phyloP scores from a whole-genome alignment of 192 early-diverging fungal genomes.

The Thamnidium elegans region DNA sequence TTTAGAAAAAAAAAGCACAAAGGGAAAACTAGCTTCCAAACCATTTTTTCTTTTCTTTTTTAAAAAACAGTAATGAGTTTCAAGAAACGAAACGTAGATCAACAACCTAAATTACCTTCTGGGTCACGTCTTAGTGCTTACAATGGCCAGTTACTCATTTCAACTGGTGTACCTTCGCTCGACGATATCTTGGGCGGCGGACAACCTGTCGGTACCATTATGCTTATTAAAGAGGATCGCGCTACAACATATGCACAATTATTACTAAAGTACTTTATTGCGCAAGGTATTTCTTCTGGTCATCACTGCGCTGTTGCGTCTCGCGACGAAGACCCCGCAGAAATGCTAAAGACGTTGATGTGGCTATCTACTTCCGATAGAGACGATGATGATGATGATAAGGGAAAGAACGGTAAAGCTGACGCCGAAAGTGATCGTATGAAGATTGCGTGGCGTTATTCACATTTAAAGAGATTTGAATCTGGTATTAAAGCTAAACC shows the following conservation, averaged over 20 bases:
- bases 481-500: constrained; percentile 39
- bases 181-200: constrained; percentile 89
- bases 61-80: constrained; percentile 34
- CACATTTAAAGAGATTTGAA: constrained; percentile 71
- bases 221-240: constrained; percentile 78
- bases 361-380: constrained; percentile 51
- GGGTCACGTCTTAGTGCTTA: constrained; percentile 75
- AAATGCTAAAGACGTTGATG: constrained; percentile 60
- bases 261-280: constrained; percentile 78
- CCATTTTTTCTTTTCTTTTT: too few relatives aligned
- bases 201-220: constrained; percentile 74
- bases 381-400: constrained; percentile 45
- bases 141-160: constrained; percentile 74
- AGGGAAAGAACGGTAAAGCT: constrained; percentile 31
- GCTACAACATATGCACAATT: constrained; percentile 79
- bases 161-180: constrained; percentile 79
- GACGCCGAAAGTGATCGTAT: constrained; percentile 57
- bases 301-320: constrained; percentile 70
- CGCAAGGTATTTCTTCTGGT: constrained; percentile 76
- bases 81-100: constrained; percentile 54
- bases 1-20: too few relatives aligned
- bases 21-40: too few relatives aligned
- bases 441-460: constrained; percentile 95
- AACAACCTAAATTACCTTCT: constrained; percentile 58
- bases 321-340: constrained; percentile 63